These are phyloP conservation scores for Wickerhamiella bombiphila DNA, from an alignment of 805 yeast genomes.

Conservation along the genomic window DNA sequence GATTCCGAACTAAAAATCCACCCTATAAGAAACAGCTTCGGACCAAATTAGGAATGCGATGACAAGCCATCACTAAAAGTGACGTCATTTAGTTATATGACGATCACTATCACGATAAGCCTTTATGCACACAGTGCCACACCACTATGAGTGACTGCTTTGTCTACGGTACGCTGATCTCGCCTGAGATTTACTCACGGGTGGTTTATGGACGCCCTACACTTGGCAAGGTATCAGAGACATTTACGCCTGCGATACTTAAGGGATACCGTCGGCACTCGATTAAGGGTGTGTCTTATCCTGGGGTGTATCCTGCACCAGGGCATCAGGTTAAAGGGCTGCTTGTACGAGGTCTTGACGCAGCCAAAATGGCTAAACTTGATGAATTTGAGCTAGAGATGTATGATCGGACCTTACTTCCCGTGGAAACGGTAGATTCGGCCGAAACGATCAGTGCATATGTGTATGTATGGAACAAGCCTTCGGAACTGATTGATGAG, in stretches of 20 bases:
- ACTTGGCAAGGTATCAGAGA: background rate
- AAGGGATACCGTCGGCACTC: background rate
- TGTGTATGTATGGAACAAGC: background rate
- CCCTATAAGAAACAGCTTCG: no score
- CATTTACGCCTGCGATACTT: background rate
- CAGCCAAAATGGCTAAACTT: background rate
- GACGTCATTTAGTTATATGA: no score
- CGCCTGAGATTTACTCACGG: background rate
- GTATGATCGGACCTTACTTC: background rate
- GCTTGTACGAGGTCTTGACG: background rate
- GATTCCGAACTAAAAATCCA: no score
- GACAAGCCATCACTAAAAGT: no score
- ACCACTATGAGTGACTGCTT: no score
- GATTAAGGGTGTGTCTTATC: background rate
- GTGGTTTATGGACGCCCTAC: background rate
- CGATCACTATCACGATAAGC: no score
- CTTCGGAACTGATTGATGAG: background rate
- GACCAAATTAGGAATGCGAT: no score
- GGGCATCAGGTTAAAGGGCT: background rate
- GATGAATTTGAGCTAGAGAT: background rate
- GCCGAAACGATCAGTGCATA: background rate
- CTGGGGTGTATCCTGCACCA: background rate
- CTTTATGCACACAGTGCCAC: no score
- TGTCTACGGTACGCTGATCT: background rate
- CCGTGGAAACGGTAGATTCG: background rate